These are phyloP conservation scores for Colletotrichum tofieldiae DNA, from an alignment of 2,329 filamentous ascomycete species.

Conservation along the genomic window DNA sequence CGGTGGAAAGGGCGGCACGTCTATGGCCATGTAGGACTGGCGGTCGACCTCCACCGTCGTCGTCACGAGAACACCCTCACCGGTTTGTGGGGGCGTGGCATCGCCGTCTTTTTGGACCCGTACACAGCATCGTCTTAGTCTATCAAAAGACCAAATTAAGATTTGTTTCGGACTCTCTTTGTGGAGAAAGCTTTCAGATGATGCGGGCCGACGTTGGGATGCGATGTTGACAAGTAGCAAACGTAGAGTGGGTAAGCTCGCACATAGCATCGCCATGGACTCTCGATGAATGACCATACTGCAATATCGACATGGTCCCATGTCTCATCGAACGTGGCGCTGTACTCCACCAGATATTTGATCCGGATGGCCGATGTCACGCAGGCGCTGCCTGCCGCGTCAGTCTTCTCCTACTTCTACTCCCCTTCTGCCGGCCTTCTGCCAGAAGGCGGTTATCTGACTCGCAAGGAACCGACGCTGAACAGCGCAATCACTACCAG, in stretches of 20 bases:
- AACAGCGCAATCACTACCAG: slow-evolving; percentile 7
- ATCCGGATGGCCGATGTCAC: slow-evolving; percentile 15
- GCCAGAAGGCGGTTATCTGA: neutral
- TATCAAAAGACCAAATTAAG: neutral
- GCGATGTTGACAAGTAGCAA: neutral
- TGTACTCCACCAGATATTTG: slow-evolving; percentile 20
- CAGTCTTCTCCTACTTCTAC: neutral
- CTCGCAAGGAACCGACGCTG: slow-evolving; percentile 3
- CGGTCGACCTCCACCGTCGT: slow-evolving; percentile 13
- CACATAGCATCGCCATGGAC: slow-evolving; percentile 19
- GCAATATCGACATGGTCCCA: slow-evolving; percentile 20
- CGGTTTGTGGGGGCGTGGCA: neutral
- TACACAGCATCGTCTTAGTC: neutral
- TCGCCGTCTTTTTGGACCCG: neutral
- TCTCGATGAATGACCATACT: slow-evolving; percentile 11
- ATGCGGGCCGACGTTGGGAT: neutral
- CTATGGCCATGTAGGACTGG: slow-evolving; percentile 3
- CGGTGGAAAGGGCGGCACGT: slow-evolving; percentile 4
- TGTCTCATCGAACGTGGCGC: slow-evolving; percentile 15
- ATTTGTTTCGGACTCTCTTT: neutral
- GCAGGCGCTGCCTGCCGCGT: neutral
- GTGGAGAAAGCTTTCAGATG: neutral
- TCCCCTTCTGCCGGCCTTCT: too few relatives aligned
- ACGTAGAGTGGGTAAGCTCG: slow-evolving; percentile 4
- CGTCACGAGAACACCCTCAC: neutral